Evolutionary conservation across 2,329 filamentous ascomycete genomes (phyloP).

Genomic region (Raffaelea ambrosiae): DNA sequence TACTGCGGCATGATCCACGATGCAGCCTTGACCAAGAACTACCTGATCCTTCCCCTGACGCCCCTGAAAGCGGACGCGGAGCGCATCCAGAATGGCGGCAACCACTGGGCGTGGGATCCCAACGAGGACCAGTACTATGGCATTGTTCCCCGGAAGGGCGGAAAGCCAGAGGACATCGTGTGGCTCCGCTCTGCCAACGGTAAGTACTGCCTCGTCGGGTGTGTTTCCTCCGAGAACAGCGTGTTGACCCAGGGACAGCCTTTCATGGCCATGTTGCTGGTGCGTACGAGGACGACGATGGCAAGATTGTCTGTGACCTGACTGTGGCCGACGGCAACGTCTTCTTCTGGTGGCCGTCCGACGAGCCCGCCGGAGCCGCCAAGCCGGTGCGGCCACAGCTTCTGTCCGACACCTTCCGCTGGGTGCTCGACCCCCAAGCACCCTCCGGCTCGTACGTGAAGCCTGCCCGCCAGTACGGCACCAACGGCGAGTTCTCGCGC

Average conservation of each 20-base stretch:
- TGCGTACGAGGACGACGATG: conserved; percentile 37
- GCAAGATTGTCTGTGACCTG: conserved; percentile 34
- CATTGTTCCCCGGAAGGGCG: conserved; percentile 40
- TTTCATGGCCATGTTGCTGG: conserved; percentile 40
- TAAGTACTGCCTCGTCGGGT: conserved; percentile 17
- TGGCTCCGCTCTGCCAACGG: conserved; percentile 45
- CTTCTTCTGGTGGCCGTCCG: conserved; percentile 36
- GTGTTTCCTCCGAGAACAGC: neutral
- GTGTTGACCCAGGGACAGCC: conserved; percentile 15
- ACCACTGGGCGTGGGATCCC: conserved; percentile 44
- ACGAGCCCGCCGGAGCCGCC: conserved; percentile 13
- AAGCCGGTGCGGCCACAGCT: conserved; percentile 22
- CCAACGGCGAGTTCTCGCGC: conserved; percentile 39
- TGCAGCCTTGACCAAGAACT: conserved; percentile 37
- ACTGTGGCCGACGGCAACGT: conserved; percentile 34
- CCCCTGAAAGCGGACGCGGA: conserved; percentile 36
- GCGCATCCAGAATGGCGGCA: conserved; percentile 33
- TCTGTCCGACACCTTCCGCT: conserved; percentile 29
- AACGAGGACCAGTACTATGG: conserved; percentile 48
- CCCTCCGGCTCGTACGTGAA: conserved; percentile 26
- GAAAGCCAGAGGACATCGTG: conserved; percentile 41
- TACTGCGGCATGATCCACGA: conserved; percentile 47
- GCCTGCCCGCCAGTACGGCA: conserved; percentile 26
- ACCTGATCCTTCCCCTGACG: conserved; percentile 36
- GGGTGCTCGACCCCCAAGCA: conserved; percentile 29